Percentiles rank a stretch among this genome's conserved stretches.
These are phyloP conservation scores for Saccharomycopsis synnaedendra DNA, from an alignment of 805 yeast species.

Conservation along the genomic window DNA sequence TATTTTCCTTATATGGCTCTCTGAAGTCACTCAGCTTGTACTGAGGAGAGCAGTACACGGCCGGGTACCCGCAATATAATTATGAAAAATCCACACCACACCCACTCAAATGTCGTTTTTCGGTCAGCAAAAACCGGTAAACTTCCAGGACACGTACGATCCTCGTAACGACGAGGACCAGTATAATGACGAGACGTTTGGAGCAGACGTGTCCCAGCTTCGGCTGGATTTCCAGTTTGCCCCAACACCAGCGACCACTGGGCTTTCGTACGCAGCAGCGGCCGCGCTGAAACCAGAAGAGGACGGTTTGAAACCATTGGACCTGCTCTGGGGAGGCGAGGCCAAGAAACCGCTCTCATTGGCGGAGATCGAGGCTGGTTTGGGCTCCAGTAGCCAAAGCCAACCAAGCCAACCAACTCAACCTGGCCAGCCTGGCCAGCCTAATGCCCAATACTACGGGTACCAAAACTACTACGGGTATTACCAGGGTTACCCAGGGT, in stretches of 20 bases:
- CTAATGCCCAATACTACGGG: too few relatives aligned
- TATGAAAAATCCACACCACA: too few relatives aligned
- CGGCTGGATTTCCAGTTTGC: slow-evolving; percentile 55
- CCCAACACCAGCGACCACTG: slow-evolving; percentile 22
- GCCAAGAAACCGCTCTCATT: slow-evolving; percentile 48
- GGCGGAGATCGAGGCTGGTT: slow-evolving; percentile 78
- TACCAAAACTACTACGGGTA: slow-evolving; percentile 18
- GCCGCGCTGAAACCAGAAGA: slow-evolving; percentile 35
- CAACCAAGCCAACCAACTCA: too few relatives aligned
- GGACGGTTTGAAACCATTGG: slow-evolving; percentile 52
- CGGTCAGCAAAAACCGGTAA: slow-evolving; percentile 36
- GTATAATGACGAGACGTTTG: slow-evolving; percentile 72
- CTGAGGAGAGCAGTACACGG: too few relatives aligned
- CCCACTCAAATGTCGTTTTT: slow-evolving; percentile 45
- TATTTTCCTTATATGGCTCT: too few relatives aligned
- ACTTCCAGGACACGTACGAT: slow-evolving; percentile 77
- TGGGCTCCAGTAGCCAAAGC: slow-evolving; percentile 26
- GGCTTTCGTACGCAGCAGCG: slow-evolving; percentile 32
- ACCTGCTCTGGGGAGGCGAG: slow-evolving; percentile 46
- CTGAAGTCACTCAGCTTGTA: too few relatives aligned
- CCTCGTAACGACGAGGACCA: slow-evolving; percentile 75
- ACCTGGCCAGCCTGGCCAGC: too few relatives aligned
- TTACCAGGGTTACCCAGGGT: slow-evolving; percentile 16
- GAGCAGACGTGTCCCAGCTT: slow-evolving; percentile 33
- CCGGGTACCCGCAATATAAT: too few relatives aligned